Evolutionary conservation across 371 early-diverging fungal genomes (phyloP).

Genomic region (Capniomyces stellatus): DNA sequence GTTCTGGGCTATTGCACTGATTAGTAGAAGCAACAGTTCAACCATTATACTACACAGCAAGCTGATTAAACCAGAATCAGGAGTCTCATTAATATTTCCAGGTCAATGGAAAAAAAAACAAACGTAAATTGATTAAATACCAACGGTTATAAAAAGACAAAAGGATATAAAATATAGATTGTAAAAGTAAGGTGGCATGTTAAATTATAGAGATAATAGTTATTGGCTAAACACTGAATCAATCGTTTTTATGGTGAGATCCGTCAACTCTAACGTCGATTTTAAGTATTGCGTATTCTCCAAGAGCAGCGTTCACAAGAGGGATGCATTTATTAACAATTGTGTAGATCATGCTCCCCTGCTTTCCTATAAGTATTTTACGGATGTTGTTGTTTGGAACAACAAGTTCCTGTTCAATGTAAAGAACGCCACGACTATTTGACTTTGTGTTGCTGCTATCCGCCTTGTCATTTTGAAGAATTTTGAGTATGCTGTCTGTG

Average conservation of each 20-base stretch:
- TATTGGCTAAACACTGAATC: background rate
- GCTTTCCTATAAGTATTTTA: conserved; percentile 23
- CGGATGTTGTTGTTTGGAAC: conserved; percentile 9
- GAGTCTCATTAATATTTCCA: too few relatives aligned
- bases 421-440: too few relatives aligned
- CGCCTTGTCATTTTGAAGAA: too few relatives aligned
- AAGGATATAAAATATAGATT: background rate
- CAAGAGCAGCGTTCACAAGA: background rate
- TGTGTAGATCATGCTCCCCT: conserved; percentile 11
- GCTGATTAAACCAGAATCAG: too few relatives aligned
- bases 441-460: too few relatives aligned
- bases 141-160: background rate
- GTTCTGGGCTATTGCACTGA: too few relatives aligned
- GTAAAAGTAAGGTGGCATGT: background rate
- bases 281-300: background rate
- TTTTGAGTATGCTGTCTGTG: too few relatives aligned
- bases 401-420: conserved; percentile 13
- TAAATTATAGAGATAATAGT: background rate
- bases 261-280: background rate
- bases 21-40: too few relatives aligned
- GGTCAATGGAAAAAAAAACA: too few relatives aligned
- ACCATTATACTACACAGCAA: too few relatives aligned
- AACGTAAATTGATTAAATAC: background rate
- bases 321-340: conserved; percentile 2
- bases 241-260: background rate